phyloP scores from a whole-genome alignment of 805 yeast genomes.

The Pichia membranifaciens region DNA sequence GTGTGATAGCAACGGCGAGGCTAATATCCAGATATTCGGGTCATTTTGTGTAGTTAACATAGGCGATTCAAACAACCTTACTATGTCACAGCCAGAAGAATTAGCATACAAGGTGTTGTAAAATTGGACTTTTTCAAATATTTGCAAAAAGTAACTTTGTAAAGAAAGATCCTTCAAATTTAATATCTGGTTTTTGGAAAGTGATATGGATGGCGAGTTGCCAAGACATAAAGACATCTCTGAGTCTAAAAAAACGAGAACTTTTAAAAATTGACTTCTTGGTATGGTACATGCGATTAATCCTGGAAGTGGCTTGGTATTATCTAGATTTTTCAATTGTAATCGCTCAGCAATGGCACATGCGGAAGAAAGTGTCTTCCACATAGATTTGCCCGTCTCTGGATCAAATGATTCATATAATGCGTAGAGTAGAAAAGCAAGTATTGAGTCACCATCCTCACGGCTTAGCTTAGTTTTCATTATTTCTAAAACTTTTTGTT shows the following conservation, averaged over 20 bases:
- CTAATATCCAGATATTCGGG: slow-evolving; percentile 10
- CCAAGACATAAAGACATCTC: too few relatives aligned
- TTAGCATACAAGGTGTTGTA: slow-evolving; percentile 7
- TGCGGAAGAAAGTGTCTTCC: slow-evolving; percentile 17
- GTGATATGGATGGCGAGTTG: too few relatives aligned
- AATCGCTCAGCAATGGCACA: slow-evolving; percentile 17
- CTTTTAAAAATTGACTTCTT: slow-evolving; percentile 9
- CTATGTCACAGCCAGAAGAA: slow-evolving; percentile 10
- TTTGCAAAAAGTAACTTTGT: too few relatives aligned
- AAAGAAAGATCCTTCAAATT: too few relatives aligned
- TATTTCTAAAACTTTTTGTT: slow-evolving; percentile 14
- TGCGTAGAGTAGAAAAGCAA: slow-evolving; percentile 13
- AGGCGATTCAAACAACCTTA: background rate
- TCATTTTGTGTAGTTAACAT: background rate
- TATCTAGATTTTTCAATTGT: slow-evolving; percentile 11
- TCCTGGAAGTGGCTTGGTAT: slow-evolving; percentile 12
- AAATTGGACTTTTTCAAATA: slow-evolving; percentile 6
- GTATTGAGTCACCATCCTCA: slow-evolving; percentile 17
- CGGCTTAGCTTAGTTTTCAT: slow-evolving; percentile 12
- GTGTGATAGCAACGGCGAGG: slow-evolving; percentile 16
- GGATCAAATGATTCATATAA: slow-evolving; percentile 19
- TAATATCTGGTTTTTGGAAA: too few relatives aligned
- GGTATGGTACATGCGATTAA: slow-evolving; percentile 10
- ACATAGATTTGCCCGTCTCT: slow-evolving; percentile 13
- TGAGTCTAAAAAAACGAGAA: slow-evolving; percentile 5